A percentile compares a stretch with the other conserved stretches of the same genome.
Conservation (phyloP, 352 stramenopile species). For the Phytopythium chamaehyphon region DNA sequence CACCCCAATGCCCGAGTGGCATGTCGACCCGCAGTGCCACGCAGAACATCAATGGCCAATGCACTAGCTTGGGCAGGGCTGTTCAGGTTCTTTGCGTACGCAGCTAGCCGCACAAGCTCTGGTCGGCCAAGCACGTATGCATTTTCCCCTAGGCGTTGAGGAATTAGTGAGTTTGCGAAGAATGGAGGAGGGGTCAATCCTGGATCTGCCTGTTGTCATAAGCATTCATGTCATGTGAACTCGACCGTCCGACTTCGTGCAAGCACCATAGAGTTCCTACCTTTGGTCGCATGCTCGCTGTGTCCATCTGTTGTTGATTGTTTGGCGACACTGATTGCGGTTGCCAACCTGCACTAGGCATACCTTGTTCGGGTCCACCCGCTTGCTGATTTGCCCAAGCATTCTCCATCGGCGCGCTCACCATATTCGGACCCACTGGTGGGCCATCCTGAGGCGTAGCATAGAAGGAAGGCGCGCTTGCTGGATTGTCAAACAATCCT, state of each 20-base stretch:
- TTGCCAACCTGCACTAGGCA: conserved; percentile 12
- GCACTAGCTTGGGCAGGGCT: conserved; percentile 57
- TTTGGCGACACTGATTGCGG: conserved; percentile 9
- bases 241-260: background rate
- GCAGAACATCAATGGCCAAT: conserved; percentile 66
- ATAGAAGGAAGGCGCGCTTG: conserved; percentile 59
- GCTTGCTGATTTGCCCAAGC: conserved; percentile 3
- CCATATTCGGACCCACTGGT: conserved; percentile 26
- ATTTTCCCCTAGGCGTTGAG: conserved; percentile 60
- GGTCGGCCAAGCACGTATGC: conserved; percentile 47
- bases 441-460: conserved; percentile 40
- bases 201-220: conserved; percentile 23
- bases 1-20: conserved; percentile 54
- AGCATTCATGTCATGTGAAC: background rate
- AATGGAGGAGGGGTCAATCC: conserved; percentile 55
- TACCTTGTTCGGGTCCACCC: no score
- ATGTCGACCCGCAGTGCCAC: conserved; percentile 36
- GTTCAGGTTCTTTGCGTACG: conserved; percentile 59
- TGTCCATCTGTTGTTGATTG: background rate
- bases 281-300: conserved; percentile 1
- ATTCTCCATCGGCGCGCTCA: conserved; percentile 1
- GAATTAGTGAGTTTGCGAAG: conserved; percentile 46
- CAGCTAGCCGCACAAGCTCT: conserved; percentile 37
- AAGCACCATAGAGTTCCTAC: background rate
- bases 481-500: conserved; percentile 44